These are phyloP conservation scores for Rickenella mellea DNA, from an alignment of 768 basidiomycete genomes.

Conservation along the genomic window DNA sequence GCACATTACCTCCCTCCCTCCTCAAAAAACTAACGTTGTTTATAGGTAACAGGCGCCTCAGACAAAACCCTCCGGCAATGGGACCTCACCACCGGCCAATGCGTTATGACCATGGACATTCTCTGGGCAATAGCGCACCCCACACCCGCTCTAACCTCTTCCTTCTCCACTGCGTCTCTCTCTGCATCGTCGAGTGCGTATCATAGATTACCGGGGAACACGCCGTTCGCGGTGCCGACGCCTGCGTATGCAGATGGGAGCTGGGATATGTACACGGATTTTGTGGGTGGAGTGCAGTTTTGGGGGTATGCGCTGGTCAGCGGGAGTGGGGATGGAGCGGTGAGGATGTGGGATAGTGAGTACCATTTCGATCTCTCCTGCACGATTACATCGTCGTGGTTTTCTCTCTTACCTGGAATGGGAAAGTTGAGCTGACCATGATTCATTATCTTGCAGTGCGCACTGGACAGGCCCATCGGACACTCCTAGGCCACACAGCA, in stretches of 20 bases:
- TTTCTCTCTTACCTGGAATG: neutral
- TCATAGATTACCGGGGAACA: constrained; percentile 3
- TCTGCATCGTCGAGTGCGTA: neutral
- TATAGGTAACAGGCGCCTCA: constrained; percentile 89
- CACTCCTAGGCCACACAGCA: constrained; percentile 83
- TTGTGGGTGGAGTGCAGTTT: constrained; percentile 95
- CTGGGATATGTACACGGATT: constrained; percentile 95
- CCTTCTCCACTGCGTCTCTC: neutral
- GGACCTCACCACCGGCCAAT: constrained; percentile 96
- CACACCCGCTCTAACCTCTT: constrained; percentile 23
- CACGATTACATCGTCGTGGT: neutral
- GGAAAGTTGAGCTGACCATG: constrained; percentile 1
- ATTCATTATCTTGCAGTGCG: constrained; percentile 55
- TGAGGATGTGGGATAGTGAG: constrained; percentile 99
- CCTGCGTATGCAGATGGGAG: constrained; percentile 85
- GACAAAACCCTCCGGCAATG: constrained; percentile 98
- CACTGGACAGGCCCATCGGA: constrained; percentile 93
- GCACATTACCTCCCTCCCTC: constrained; percentile 14
- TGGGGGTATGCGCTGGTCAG: constrained; percentile 98
- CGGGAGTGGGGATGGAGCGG: constrained; percentile 94
- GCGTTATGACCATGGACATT: constrained; percentile 99
- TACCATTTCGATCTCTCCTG: constrained; percentile 11
- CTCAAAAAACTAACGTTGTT: constrained; percentile 13
- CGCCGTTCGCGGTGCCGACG: constrained; percentile 67
- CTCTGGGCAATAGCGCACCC: constrained; percentile 98